A percentile compares a stretch with the other conserved stretches of the same genome.
These are phyloP conservation scores for Globisporangium camurandrum DNA, from an alignment of 352 stramenopile genomes.

Conservation along the genomic window DNA sequence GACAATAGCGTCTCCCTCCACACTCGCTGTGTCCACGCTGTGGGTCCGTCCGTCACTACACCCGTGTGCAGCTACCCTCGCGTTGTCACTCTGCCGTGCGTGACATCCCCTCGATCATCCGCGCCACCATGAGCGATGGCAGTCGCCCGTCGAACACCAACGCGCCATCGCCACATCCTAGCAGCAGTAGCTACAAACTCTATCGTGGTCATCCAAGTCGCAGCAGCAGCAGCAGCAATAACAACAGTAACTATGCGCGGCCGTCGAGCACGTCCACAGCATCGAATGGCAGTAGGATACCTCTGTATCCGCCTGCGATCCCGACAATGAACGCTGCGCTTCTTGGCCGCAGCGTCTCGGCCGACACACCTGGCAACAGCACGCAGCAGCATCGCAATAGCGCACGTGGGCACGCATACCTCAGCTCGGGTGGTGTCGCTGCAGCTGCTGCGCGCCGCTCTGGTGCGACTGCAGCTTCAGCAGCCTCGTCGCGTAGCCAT, in stretches of 20 bases:
- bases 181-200: background rate
- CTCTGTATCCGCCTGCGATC: background rate
- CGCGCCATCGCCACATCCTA: conserved; percentile 5
- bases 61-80: too few relatives aligned
- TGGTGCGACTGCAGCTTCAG: background rate
- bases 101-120: too few relatives aligned
- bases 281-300: background rate
- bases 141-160: conserved; percentile 6
- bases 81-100: too few relatives aligned
- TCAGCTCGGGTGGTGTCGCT: conserved; percentile 11
- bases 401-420: conserved; percentile 19
- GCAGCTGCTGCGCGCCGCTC: conserved; percentile 17
- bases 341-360: conserved; percentile 29
- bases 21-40: too few relatives aligned
- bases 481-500: background rate
- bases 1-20: too few relatives aligned
- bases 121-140: conserved; percentile 14
- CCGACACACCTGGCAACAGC: conserved; percentile 16
- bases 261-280: conserved; percentile 5
- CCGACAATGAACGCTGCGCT: conserved; percentile 23
- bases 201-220: background rate
- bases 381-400: conserved; percentile 24
- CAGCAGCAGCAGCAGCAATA: background rate
- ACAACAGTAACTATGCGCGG: background rate
- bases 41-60: too few relatives aligned